Evolutionary conservation across 352 stramenopile genomes (phyloP), one percentile per base, ranked within the genome.

Genomic region (Globisporangium middletonii): DNA sequence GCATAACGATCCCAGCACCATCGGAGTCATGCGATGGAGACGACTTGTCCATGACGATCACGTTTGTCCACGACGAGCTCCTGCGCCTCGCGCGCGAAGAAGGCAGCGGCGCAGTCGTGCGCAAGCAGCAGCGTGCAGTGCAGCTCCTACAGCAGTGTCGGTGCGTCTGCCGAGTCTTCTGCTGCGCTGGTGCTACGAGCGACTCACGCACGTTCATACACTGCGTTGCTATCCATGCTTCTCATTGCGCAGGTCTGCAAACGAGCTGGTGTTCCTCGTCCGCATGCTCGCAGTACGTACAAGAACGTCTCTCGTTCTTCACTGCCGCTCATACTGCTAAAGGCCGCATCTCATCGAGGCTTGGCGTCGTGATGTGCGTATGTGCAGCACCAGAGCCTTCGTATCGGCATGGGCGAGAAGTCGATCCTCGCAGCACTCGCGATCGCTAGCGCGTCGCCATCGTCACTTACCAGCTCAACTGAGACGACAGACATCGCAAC

Each of bases 361-460:
- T 13, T 38, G 33, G 7, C 33, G 33, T 12, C 12, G 7, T 12
- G 9, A 19, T 37, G 48, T 47, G 26, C 11, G 50, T 44, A 53
- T 57, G 4, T 42, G 38, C 30, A 94, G 83, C 83, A 94, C 66
- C 83, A 94, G 70, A 90, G 83, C 47, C 63, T 94, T 16, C 79
- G 83, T 42, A 89, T 94, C 59, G 79, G 74, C 35, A 85, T 92
- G 74, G 83, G 81, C 15, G 79, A 88, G 50, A 94, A 94, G 51
- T 91, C 81, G 1, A 87, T 91, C 44, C 71, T 94, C 15, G 65
- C 72, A 12, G 77, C 81, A 8, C 66, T 94, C 13, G 83, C 81
- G 9, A 61, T 75, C 18, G 78, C 79, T 1, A 79, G 62, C 45
- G 33, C 53, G 41, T 46, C 53, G n/a, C 55, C 69, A 0, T 45